These are phyloP conservation scores for Tetrahymena elliotti DNA, from an alignment of 73 alveolate species.

Conservation along the genomic window DNA sequence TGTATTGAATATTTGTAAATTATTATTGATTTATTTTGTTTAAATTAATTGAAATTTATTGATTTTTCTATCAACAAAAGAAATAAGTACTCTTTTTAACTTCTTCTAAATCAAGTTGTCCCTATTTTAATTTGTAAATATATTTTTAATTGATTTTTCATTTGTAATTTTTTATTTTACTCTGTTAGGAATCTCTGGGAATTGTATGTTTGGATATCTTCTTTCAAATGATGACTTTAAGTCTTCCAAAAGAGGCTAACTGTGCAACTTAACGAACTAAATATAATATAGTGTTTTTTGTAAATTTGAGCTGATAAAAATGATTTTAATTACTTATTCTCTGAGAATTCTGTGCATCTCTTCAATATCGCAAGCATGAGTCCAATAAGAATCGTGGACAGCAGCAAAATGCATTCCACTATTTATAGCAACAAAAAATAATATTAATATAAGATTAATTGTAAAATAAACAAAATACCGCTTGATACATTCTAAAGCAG, in stretches of 20 bases:
- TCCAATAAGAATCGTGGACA: constrained; percentile 88
- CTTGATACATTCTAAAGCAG: constrained; percentile 71
- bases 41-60: not conserved
- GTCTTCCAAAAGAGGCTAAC: constrained; percentile 63
- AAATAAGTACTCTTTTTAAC: constrained; percentile 44
- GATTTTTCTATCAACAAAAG: constrained; percentile 35
- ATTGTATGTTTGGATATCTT: constrained; percentile 65
- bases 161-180: constrained; percentile 9
- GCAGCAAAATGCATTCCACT: constrained; percentile 80
- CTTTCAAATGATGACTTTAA: constrained; percentile 49
- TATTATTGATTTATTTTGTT: not conserved
- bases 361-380: constrained; percentile 76
- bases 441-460: not conserved
- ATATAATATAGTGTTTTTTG: not conserved
- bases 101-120: constrained; percentile 35
- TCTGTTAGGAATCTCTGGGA: constrained; percentile 71
- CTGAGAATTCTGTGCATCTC: constrained; percentile 52
- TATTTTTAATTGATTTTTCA: not conserved
- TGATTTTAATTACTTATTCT: constrained; percentile 14
- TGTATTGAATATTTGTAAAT: not conserved
- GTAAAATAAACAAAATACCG: not conserved
- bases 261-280: constrained; percentile 59
- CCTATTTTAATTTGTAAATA: not conserved
- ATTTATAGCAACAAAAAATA: not conserved
- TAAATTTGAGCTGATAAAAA: not conserved